These are phyloP conservation scores for Pythium phragmitis DNA, from an alignment of 352 stramenopile genomes.

Conservation along the genomic window DNA sequence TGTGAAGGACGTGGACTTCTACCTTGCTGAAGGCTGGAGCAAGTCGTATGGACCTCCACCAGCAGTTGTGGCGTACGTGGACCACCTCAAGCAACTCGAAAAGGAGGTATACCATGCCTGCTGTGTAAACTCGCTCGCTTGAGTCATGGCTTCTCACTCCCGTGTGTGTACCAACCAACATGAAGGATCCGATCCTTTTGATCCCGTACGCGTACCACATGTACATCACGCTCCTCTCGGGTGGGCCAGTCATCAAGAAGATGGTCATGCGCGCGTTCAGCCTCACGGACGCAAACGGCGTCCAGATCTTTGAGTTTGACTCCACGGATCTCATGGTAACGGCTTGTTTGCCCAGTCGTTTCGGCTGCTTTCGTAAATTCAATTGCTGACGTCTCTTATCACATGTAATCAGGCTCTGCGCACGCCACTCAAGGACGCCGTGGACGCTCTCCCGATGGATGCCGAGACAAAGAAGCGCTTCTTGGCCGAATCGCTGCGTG, in stretches of 20 bases:
- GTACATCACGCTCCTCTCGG: conserved; percentile 69
- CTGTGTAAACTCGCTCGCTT: background rate
- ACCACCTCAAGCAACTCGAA: conserved; percentile 51
- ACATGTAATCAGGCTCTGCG: conserved; percentile 26
- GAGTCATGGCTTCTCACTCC: background rate
- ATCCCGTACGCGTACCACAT: conserved; percentile 73
- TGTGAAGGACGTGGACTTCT: conserved; percentile 60
- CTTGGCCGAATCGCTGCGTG: conserved; percentile 47
- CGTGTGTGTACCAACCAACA: background rate
- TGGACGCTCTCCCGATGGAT: conserved; percentile 47
- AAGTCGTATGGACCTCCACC: conserved; percentile 50
- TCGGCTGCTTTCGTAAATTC: background rate
- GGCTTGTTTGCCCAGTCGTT: background rate
- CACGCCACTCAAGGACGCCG: conserved; percentile 54
- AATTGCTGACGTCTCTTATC: background rate
- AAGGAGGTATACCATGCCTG: conserved; percentile 38
- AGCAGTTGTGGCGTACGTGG: conserved; percentile 55
- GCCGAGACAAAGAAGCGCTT: conserved; percentile 47
- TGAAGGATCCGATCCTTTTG: conserved; percentile 49
- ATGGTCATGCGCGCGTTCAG: conserved; percentile 62
- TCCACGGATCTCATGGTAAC: conserved; percentile 47
- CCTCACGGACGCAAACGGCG: conserved; percentile 37
- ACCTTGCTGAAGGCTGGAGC: conserved; percentile 58
- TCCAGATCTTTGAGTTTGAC: conserved; percentile 54
- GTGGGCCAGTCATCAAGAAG: conserved; percentile 63